Base-by-base conservation (phyloP, 2,329 filamentous ascomycete species). In the Penicillium vulpinum region DNA sequence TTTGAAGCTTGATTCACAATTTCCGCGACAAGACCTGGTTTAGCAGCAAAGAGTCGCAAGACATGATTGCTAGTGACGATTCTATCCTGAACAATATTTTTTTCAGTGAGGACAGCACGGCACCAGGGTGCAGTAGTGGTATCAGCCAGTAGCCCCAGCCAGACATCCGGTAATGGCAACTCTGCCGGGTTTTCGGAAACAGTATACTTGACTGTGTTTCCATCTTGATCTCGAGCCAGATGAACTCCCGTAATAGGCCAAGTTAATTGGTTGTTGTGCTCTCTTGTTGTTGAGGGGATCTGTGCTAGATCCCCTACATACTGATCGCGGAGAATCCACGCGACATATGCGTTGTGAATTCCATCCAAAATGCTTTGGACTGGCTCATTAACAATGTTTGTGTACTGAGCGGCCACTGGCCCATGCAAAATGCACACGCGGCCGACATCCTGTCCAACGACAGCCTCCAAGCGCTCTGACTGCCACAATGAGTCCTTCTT, bases 401-500 rank as follows among this genome's bases (percentile, higher is more conserved):
- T 92, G 78, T 91, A 97, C 75, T 88, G 92, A 66, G 85, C 93
- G 51, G 93, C 90, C 76, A 92, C 91, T 4, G 93, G 93, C 10
- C 93, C 94, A 72, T 97, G 93, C 29, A 97, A 81, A 71, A 97
- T 96, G 78, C 92, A 96, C 36, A 92, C 95, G 70, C 93, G 86
- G 59, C 90, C 91, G 57, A 97, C 93, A 72, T 97, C 93, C 76
- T 96, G 92, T 65, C 83, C 92, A 59, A 96, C 91, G 47, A 97
- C 92, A 49, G 93, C 92, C 67, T 93, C 92, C 9, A 97, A 81
- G 69, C 97, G 92, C 77, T 97, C 93, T 0, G 93, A 96, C 77
- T 97, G 93, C 93, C 93, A 97, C 13, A 97, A 83, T 0, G 93
- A 97, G 74, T 97, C 93, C 80, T 97, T 97, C 85, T 97, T 97